These are phyloP conservation scores for Colletotrichum musicola DNA, from an alignment of 2,329 filamentous ascomycete species.

Conservation along the genomic window DNA sequence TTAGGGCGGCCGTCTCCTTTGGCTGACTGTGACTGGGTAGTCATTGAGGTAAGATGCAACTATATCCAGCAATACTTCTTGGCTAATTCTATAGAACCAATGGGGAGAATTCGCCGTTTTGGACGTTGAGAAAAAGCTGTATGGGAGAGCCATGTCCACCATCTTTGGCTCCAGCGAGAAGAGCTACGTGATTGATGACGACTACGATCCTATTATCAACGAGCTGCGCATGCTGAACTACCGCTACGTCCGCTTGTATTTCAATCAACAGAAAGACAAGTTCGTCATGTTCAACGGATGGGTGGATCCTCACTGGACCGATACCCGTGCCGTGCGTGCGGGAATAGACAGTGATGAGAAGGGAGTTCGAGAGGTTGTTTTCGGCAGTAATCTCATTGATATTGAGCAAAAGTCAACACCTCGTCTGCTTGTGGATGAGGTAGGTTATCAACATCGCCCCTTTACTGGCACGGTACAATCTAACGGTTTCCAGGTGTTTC, in stretches of 20 bases:
- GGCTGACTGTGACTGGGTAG: slow-evolving; percentile 87
- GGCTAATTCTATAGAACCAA: slow-evolving; percentile 75
- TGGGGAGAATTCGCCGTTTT: slow-evolving; percentile 94
- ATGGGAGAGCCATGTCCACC: slow-evolving; percentile 68
- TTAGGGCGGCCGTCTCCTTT: slow-evolving; percentile 78
- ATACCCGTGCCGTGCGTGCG: slow-evolving; percentile 78
- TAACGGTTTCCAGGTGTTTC: slow-evolving; percentile 75
- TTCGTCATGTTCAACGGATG: slow-evolving; percentile 89
- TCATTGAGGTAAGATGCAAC: slow-evolving; percentile 76
- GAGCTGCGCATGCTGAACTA: slow-evolving; percentile 87
- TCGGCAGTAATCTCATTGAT: slow-evolving; percentile 91
- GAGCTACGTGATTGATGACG: slow-evolving; percentile 69
- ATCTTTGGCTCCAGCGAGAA: slow-evolving; percentile 78
- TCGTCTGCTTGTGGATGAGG: slow-evolving; percentile 90
- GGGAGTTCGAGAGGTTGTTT: slow-evolving; percentile 84
- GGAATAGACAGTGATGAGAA: slow-evolving; percentile 93
- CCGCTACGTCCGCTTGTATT: slow-evolving; percentile 93
- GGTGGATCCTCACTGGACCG: slow-evolving; percentile 93
- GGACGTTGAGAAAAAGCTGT: slow-evolving; percentile 67
- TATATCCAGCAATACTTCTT: slow-evolving; percentile 5
- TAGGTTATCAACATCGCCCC: slow-evolving; percentile 48
- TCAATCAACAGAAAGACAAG: slow-evolving; percentile 88
- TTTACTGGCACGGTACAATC: slow-evolving; percentile 25
- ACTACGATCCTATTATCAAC: slow-evolving; percentile 82
- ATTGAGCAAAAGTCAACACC: slow-evolving; percentile 89